Conservation (phyloP, 805 yeast genomes). For the Diddensiella santjacobensis region DNA sequence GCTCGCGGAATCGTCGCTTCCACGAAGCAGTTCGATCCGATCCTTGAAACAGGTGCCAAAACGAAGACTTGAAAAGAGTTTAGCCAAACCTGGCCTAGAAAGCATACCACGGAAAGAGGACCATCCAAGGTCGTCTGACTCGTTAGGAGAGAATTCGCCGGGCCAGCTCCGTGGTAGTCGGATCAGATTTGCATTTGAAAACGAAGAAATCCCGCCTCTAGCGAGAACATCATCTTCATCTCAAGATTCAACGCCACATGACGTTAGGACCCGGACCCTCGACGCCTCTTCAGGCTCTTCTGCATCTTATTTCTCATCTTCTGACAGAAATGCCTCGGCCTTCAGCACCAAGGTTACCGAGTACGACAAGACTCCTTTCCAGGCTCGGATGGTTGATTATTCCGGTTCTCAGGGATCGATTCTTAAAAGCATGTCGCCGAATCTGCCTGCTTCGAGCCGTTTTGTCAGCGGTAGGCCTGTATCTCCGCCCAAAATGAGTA, state of each 20-base stretch:
- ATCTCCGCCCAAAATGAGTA: slow-evolving; percentile 22
- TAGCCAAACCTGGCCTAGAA: background rate
- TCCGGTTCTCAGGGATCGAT: background rate
- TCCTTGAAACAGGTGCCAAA: background rate
- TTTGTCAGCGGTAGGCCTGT: slow-evolving; percentile 5
- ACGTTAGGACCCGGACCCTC: background rate
- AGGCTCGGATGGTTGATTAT: background rate
- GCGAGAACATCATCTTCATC: background rate
- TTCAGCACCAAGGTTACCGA: slow-evolving; percentile 3
- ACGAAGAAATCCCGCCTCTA: slow-evolving; percentile 13
- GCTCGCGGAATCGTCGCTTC: background rate
- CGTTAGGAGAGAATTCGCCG: slow-evolving; percentile 1
- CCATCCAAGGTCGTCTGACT: background rate
- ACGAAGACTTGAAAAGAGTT: background rate
- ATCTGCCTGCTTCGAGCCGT: background rate
- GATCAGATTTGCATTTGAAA: slow-evolving; percentile 14
- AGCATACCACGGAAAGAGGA: background rate
- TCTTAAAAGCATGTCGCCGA: slow-evolving; percentile 7
- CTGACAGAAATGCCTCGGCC: background rate
- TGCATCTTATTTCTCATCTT: background rate
- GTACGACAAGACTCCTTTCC: slow-evolving; percentile 9
- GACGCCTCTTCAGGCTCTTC: slow-evolving; percentile 5
- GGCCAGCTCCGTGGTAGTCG: slow-evolving; percentile 9
- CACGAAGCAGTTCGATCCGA: background rate
- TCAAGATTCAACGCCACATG: background rate